Evolutionary conservation across 2,329 filamentous ascomycete genomes (phyloP).

Genomic region (Fusarium sororula): DNA sequence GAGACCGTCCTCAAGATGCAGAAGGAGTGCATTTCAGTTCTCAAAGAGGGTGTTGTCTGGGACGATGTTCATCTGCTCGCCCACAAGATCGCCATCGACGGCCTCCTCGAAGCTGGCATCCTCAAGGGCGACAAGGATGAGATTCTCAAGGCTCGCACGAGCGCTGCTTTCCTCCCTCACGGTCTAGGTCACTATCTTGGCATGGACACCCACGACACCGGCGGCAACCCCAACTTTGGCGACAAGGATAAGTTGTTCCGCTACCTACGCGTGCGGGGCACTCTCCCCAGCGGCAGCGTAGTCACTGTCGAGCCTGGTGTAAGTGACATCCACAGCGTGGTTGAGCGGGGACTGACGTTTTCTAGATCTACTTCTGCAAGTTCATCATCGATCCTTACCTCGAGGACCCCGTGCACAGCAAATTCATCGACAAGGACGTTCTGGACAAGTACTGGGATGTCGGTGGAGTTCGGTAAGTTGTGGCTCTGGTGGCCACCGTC

Average conservation of each 20-base stretch:
- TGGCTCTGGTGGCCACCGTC: background rate
- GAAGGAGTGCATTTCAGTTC: constrained; percentile 74
- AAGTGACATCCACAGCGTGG: constrained; percentile 46
- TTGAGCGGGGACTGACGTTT: background rate
- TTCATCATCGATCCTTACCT: constrained; percentile 89
- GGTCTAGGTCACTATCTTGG: constrained; percentile 91
- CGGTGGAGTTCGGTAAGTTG: constrained; percentile 72
- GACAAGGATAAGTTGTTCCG: constrained; percentile 87
- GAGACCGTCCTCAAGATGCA: constrained; percentile 90
- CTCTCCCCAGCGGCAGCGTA: constrained; percentile 79
- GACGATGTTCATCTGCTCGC: constrained; percentile 83
- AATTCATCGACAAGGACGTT: constrained; percentile 79
- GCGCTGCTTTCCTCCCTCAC: constrained; percentile 90
- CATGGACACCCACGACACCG: constrained; percentile 91
- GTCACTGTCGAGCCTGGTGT: constrained; percentile 95
- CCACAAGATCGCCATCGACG: constrained; percentile 83
- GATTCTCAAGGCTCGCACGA: constrained; percentile 81
- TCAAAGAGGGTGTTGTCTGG: constrained; percentile 80
- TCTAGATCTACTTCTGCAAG: constrained; percentile 84
- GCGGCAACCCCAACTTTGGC: constrained; percentile 78
- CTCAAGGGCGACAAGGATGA: constrained; percentile 74
- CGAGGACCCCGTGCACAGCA: constrained; percentile 73
- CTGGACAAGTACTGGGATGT: constrained; percentile 85
- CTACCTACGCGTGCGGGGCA: constrained; percentile 83
- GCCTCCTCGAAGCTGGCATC: constrained; percentile 79